Base-by-base conservation (phyloP, 768 basidiomycete genomes). In the Mrakia blollopis region DNA sequence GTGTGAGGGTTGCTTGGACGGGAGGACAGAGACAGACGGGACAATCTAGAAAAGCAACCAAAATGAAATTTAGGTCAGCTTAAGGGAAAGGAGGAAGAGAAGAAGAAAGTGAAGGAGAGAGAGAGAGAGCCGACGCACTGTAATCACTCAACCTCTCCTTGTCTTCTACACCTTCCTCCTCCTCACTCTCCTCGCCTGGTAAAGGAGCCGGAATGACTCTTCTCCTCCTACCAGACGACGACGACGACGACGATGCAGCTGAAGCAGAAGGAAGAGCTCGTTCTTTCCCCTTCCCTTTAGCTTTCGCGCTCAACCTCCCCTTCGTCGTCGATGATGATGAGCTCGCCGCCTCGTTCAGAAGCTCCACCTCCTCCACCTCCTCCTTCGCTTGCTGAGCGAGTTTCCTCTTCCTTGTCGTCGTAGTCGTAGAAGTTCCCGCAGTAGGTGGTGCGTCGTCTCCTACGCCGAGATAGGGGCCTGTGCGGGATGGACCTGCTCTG, bases 1-100 rank as follows among this genome's bases (percentile, higher is more conserved):
- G 65, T 6, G 65, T 68, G 65, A 68, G 65, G 0, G 65, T 68
- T 39, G 65, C 65, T 41, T 68, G 65, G 7, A 68, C 65, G 6
- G 65, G 65, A 21, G 65, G 65, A 39, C 65, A 68, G 32, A 68
- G 65, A 25, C 65, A 68, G 13, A 68, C 37, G 11, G 65, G 65
- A 13, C 65, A 68, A 7, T 68, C 65, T 68, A 25, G 25, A 25
- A 9, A 41, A n/a, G 39, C 2, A 39, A 14, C 63, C 37, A 18
- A 28, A 14, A 28, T 2, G 23, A 21, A 67, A 7, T 5, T 2
- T 2, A 10, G 21, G 39, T n/a, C 32, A 37, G 35, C 21, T 35
- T 18, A 28, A 14, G n/a, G 10, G 23, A 61, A 18, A 30, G 21
- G 37, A 32, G n/a, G 16, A 65, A 6, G 30, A 37, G 16, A 2